A percentile compares a stretch with the other conserved stretches of the same genome.
Evolutionary conservation across 2,329 filamentous ascomycete species (phyloP).

Genomic region (Aspergillus nomiae): DNA sequence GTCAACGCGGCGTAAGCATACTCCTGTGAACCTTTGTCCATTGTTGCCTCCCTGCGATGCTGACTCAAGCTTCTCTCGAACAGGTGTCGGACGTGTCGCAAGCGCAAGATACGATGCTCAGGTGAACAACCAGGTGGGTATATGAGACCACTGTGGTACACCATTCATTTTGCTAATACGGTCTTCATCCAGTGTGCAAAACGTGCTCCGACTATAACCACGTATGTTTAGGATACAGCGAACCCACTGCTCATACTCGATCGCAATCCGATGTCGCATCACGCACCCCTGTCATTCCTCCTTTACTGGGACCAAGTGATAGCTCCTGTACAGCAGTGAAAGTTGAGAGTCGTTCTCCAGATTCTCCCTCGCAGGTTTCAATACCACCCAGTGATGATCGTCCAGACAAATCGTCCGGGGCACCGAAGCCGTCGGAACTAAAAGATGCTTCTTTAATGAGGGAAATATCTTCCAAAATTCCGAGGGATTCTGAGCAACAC

Average conservation of each 20-base stretch:
- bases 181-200: conserved; percentile 54
- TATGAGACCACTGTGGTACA: background rate
- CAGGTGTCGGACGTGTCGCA: conserved; percentile 72
- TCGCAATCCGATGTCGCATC: conserved; percentile 33
- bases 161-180: conserved; percentile 9
- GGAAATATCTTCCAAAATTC: conserved; percentile 19
- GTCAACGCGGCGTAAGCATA: conserved; percentile 72
- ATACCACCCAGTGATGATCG: conserved; percentile 8
- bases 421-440: conserved; percentile 15
- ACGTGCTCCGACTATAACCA: conserved; percentile 74
- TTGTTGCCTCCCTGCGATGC: conserved; percentile 17
- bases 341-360: conserved; percentile 32
- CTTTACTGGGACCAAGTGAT: conserved; percentile 22
- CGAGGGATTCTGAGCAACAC: conserved; percentile 30
- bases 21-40: conserved; percentile 5
- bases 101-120: conserved; percentile 74
- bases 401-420: conserved; percentile 19
- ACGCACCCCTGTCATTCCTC: conserved; percentile 23
- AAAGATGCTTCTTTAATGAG: conserved; percentile 21
- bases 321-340: conserved; percentile 19
- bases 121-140: conserved; percentile 64
- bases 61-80: background rate
- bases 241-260: conserved; percentile 41
- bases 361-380: conserved; percentile 16
- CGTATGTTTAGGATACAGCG: conserved; percentile 67